Evolutionary conservation across 1,284 basidiomycete species (phyloP).

Genomic region (Melampsora americana): DNA sequence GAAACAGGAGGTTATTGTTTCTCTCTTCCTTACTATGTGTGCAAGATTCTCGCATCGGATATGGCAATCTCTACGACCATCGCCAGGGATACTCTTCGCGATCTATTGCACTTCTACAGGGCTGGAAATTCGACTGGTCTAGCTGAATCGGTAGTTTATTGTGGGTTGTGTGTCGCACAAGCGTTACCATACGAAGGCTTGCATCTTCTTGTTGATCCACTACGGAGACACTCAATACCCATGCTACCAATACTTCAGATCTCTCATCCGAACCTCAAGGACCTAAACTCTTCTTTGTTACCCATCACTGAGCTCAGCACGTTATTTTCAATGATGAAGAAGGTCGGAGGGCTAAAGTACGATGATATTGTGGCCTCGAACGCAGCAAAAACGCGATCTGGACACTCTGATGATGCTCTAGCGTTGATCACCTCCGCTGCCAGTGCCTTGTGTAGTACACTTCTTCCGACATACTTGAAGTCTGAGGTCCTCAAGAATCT

Average conservation of each 20-base stretch:
- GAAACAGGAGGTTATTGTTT: background rate
- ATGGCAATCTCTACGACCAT: background rate
- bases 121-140: background rate
- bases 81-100: background rate
- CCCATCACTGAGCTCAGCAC: background rate
- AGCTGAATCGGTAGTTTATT: slow-evolving; percentile 3
- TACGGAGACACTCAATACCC: background rate
- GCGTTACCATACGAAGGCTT: slow-evolving; percentile 5
- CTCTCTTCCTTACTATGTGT: background rate
- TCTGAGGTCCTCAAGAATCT: background rate
- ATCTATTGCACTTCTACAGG: background rate
- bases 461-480: background rate
- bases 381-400: background rate
- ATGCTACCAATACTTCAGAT: slow-evolving; percentile 2
- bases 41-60: background rate
- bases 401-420: background rate
- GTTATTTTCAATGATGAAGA: background rate
- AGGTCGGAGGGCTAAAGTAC: background rate
- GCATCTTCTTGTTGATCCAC: background rate
- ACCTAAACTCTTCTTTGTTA: background rate
- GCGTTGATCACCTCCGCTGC: background rate
- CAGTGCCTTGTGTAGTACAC: background rate
- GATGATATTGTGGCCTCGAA: slow-evolving; percentile 4
- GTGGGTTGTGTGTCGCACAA: background rate
- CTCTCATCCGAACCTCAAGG: background rate